phyloP scores from a whole-genome alignment of 208 protist genomes.

The Wallacemonas sp. region DNA sequence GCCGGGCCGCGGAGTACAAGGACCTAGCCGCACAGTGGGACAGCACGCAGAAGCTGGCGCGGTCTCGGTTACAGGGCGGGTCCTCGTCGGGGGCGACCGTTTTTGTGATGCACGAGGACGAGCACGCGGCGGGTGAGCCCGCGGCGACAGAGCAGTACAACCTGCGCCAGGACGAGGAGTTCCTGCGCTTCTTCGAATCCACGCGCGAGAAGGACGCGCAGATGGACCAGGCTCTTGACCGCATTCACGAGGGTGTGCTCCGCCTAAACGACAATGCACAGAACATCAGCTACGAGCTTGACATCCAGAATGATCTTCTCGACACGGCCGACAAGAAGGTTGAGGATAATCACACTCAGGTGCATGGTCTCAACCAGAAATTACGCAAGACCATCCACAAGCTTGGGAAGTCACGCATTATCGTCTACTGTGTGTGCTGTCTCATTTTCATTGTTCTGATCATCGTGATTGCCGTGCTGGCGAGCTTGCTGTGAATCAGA shows the following conservation, averaged over 20 bases:
- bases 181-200: conserved; percentile 47
- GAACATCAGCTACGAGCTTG: conserved; percentile 50
- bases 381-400: conserved; percentile 47
- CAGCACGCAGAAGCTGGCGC: conserved; percentile 44
- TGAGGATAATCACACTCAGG: conserved; percentile 37
- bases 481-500: conserved; percentile 29
- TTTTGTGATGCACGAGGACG: conserved; percentile 24
- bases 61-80: conserved; percentile 28
- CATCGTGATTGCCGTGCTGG: conserved; percentile 54
- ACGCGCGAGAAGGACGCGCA: conserved; percentile 45
- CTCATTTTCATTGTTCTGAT: conserved; percentile 53
- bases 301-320: conserved; percentile 42
- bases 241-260: conserved; percentile 53
- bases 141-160: conserved; percentile 26
- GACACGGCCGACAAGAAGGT: conserved; percentile 39
- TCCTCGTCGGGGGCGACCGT: conserved; percentile 13
- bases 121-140: conserved; percentile 17
- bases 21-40: conserved; percentile 35
- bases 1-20: conserved; percentile 30
- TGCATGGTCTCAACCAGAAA: conserved; percentile 43
- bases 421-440: conserved; percentile 49
- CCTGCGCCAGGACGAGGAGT: conserved; percentile 50
- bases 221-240: conserved; percentile 59
- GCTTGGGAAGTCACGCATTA: conserved; percentile 50
- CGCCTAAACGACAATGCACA: conserved; percentile 55